Percentiles rank a stretch among this genome's conserved stretches.
These are phyloP conservation scores for Dactylellina drechsleri DNA, from an alignment of 2,329 filamentous ascomycete species.

Conservation along the genomic window DNA sequence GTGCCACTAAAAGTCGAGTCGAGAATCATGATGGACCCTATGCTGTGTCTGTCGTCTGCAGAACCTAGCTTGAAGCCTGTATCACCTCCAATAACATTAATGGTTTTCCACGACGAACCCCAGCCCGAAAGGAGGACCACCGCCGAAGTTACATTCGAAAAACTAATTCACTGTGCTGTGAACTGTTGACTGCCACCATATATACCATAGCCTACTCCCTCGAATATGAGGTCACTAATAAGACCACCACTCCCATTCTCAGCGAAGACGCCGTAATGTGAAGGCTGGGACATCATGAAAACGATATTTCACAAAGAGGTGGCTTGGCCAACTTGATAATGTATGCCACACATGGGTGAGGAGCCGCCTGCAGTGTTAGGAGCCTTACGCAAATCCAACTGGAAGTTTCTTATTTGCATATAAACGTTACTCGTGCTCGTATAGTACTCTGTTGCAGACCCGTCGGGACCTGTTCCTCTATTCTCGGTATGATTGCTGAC, in stretches of 20 bases:
- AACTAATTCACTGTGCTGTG: constrained; percentile 69
- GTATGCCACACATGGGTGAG: background rate
- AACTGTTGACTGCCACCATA: constrained; percentile 69
- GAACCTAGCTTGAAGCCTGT: constrained; percentile 65
- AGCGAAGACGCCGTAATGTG: constrained; percentile 70
- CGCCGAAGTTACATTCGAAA: constrained; percentile 65
- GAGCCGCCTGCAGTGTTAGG: background rate
- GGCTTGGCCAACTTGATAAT: constrained; percentile 55
- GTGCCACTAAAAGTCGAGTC: constrained; percentile 68
- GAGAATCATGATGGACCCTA: constrained; percentile 68
- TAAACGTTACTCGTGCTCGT: constrained; percentile 69
- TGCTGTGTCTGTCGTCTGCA: constrained; percentile 62
- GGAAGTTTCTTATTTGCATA: constrained; percentile 68
- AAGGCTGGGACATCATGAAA: constrained; percentile 59
- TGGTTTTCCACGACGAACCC: constrained; percentile 68
- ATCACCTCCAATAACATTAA: constrained; percentile 67
- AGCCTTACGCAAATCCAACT: constrained; percentile 63
- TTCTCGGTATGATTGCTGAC: constrained; percentile 77
- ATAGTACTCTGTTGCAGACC: constrained; percentile 60
- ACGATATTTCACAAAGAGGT: constrained; percentile 51
- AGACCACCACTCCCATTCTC: constrained; percentile 64
- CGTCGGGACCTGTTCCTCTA: constrained; percentile 27
- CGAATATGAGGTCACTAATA: constrained; percentile 63
- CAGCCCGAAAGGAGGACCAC: constrained; percentile 71
- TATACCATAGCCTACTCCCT: constrained; percentile 65